Evolutionary conservation across 352 stramenopile genomes (phyloP).

Genomic region (Globisporangium splendens): DNA sequence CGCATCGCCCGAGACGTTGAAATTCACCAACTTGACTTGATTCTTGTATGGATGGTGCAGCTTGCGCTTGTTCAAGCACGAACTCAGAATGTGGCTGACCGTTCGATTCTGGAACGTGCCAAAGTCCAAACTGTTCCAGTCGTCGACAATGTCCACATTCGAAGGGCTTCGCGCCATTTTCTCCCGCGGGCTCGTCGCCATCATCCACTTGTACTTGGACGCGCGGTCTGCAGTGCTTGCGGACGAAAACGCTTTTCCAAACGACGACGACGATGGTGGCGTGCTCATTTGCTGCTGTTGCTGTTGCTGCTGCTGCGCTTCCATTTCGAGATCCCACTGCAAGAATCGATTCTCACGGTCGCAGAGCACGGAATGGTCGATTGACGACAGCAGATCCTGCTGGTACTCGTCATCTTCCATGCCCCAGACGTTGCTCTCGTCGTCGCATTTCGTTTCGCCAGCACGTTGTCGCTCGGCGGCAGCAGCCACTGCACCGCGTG

Average conservation of each 20-base stretch:
- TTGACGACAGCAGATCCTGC: conserved; percentile 67
- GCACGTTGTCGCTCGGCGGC: conserved; percentile 16
- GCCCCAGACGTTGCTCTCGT: conserved; percentile 56
- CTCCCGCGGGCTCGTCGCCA: conserved; percentile 54
- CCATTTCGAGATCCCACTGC: conserved; percentile 69
- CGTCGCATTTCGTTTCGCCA: conserved; percentile 44
- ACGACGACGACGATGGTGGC: conserved; percentile 15
- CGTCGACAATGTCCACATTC: conserved; percentile 74
- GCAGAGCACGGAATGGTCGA: conserved; percentile 76
- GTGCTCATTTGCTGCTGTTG: conserved; percentile 21
- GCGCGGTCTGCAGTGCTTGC: conserved; percentile 14
- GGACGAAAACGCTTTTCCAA: conserved; percentile 4
- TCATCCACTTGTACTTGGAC: conserved; percentile 31
- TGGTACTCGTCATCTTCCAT: conserved; percentile 70
- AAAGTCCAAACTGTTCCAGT: conserved; percentile 78
- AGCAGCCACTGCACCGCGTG: conserved; percentile 7
- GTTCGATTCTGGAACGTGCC: conserved; percentile 81
- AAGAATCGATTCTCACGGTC: conserved; percentile 81
- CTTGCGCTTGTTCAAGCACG: conserved; percentile 80
- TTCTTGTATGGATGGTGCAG: conserved; percentile 84
- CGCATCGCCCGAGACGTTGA: conserved; percentile 46
- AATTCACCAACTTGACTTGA: conserved; percentile 80
- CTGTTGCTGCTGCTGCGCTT: conserved; percentile 30
- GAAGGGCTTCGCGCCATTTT: conserved; percentile 59
- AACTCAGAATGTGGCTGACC: conserved; percentile 81